A percentile compares a stretch with the other conserved stretches of the same genome.
phyloP scores from a whole-genome alignment of 768 basidiomycete species.

The Phlebiopsis gigantea region DNA sequence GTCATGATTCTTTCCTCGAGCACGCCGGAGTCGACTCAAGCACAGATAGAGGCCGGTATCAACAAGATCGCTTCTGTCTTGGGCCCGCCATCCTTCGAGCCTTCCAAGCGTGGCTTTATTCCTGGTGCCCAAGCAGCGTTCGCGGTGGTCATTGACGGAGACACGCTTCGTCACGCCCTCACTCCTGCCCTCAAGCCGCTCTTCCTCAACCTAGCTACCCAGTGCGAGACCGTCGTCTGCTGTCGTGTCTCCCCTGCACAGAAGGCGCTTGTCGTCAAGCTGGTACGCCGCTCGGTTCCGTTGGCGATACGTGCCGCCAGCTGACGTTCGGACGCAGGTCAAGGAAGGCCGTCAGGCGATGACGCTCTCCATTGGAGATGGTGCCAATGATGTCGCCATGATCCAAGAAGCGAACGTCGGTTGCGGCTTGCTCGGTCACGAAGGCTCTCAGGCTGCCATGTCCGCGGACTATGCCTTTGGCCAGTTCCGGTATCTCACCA shows the following conservation, averaged over 20 bases:
- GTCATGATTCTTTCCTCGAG: slow-evolving; percentile 95
- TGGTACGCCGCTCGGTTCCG: slow-evolving; percentile 52
- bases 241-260: slow-evolving; percentile 97
- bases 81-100: slow-evolving; percentile 66
- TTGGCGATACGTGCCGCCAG: neutral
- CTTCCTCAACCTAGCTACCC: slow-evolving; percentile 89
- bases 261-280: slow-evolving; percentile 93
- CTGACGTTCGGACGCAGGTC: slow-evolving; percentile 44
- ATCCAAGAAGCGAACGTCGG: slow-evolving; percentile 99
- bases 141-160: slow-evolving; percentile 95
- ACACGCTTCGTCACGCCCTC: slow-evolving; percentile 81
- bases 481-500: slow-evolving; percentile 92
- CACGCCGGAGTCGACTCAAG: slow-evolving; percentile 62
- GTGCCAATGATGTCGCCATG: slow-evolving; percentile 98
- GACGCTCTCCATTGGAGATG: slow-evolving; percentile 96
- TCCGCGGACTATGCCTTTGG: slow-evolving; percentile 98
- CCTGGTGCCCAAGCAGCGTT: slow-evolving; percentile 67
- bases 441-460: slow-evolving; percentile 98
- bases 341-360: slow-evolving; percentile 94
- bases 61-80: slow-evolving; percentile 90
- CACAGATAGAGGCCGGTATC: slow-evolving; percentile 86
- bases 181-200: slow-evolving; percentile 71
- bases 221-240: slow-evolving; percentile 97
- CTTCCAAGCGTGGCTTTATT: slow-evolving; percentile 60
- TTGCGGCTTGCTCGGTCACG: slow-evolving; percentile 87